Percentiles rank a stretch among this genome's conserved stretches.
phyloP scores from a whole-genome alignment of 345 rosid species.

The Psidium guajava region DNA sequence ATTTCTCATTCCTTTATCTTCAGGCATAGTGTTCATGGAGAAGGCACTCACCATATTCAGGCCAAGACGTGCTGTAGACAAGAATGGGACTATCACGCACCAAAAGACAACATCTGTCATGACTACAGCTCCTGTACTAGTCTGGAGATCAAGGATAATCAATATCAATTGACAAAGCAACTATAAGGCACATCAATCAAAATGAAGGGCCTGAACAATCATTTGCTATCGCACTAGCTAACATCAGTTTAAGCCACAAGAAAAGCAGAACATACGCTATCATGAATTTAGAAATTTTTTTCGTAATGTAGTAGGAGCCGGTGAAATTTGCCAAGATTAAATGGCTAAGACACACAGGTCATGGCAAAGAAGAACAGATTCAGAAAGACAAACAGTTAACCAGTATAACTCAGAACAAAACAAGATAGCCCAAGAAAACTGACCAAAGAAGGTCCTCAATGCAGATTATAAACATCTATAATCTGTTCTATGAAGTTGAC shows the following conservation, averaged over 20 bases:
- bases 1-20: no score
- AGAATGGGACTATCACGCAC: conserved; percentile 59
- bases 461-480: neutral
- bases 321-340: neutral
- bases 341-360: neutral
- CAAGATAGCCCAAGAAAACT: neutral
- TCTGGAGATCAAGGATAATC: conserved; percentile 19
- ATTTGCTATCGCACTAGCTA: neutral
- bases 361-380: neutral
- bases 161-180: neutral
- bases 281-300: neutral
- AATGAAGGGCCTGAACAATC: neutral
- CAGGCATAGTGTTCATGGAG: neutral
- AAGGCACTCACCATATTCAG: conserved; percentile 40
- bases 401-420: neutral
- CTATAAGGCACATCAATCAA: neutral
- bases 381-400: neutral
- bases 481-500: neutral
- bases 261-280: neutral
- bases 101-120: conserved; percentile 70
- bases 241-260: neutral
- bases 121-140: conserved; percentile 76
- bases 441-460: neutral
- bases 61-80: conserved; percentile 46
- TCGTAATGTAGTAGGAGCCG: no score